phyloP scores from a whole-genome alignment of 805 yeast genomes.

The Ogataea ganodermae region DNA sequence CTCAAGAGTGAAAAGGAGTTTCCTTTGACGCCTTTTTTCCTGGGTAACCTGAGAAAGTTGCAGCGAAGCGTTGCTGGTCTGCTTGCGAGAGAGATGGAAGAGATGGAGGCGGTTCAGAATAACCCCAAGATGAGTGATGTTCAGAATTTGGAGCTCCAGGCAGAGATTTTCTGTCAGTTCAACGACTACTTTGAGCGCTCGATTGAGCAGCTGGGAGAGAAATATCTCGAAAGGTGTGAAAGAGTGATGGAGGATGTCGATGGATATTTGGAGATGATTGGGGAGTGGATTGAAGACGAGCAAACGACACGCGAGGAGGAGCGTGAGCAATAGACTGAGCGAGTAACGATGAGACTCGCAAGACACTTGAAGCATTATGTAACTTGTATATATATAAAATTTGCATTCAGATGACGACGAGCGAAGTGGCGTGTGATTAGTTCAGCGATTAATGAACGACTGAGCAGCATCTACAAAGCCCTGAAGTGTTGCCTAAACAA shows the following conservation, averaged over 20 bases:
- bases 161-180: conserved; percentile 17
- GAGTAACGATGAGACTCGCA: too few species aligned
- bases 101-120: background rate
- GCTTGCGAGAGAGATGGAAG: conserved; percentile 2
- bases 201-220: conserved; percentile 12
- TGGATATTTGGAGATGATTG: conserved; percentile 9
- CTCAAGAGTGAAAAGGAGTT: conserved; percentile 18
- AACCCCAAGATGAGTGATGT: background rate
- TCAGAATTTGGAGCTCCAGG: conserved; percentile 1
- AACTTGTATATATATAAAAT: conserved; percentile 4
- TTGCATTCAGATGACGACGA: conserved; percentile 4
- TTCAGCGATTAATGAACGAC: too few species aligned
- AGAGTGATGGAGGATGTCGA: conserved; percentile 14
- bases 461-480: too few species aligned
- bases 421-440: too few species aligned
- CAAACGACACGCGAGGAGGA: too few species aligned
- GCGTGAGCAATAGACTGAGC: too few species aligned
- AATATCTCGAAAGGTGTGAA: conserved; percentile 5
- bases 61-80: background rate
- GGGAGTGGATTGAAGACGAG: conserved; percentile 21
- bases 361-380: too few species aligned
- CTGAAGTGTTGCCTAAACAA: too few species aligned
- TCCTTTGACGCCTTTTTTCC: conserved; percentile 14
- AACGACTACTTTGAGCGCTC: conserved; percentile 18
- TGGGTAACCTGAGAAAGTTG: conserved; percentile 10